Base-by-base conservation (phyloP, 495 filamentous ascomycete species). In the Hyaloscypha hepaticicola region DNA sequence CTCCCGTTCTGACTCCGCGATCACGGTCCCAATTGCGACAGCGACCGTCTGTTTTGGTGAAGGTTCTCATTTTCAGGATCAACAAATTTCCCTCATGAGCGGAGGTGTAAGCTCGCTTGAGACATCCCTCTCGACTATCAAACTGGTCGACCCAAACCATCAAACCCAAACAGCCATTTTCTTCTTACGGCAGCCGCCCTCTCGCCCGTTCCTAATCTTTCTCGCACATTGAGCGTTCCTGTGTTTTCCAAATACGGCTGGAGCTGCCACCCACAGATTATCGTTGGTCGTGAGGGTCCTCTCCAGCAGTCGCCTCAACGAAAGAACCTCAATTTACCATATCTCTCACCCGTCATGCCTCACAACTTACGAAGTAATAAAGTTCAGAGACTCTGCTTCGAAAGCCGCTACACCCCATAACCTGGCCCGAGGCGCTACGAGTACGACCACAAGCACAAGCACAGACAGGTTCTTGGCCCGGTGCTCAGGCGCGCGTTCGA, bases 121-220 rank as follows among this genome's bases (percentile, higher is more conserved):
- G 16, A 12, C 33, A 29, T 58, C 52, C 33, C 34, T 50, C 26
- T 55, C 25, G 33, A n/a, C 52, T 21, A 64, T 64, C 61, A 64
- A 64, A 63, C 50, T 29, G 9, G 19, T 21, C n/a, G n/a, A n/a
- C n/a, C n/a, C 9, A 26, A 29, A 41, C 56, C 21, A 45, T 28
- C 25, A 49, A 49, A 33, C 41, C 41, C 19, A 45, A 45, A 45
- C 31, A 24, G 26, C 19, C 19, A 29, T 14, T 29, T 21, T 56
- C 21, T 56, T 24, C 7, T 14, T 14, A 31, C 53, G 25, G 26
- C 26, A 19, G 1, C 27, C 26, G 19, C 29, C 53, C 38, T 45
- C 38, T 25, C 21, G 26, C 26, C 28, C 21, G 25, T 51, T 22
- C 26, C 55, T 48, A 61, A 61, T 61, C 48, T 61, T 24, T 22